Base-by-base conservation (phyloP, 371 early-diverging fungal species). In the Blastocladiella emersonii region DNA sequence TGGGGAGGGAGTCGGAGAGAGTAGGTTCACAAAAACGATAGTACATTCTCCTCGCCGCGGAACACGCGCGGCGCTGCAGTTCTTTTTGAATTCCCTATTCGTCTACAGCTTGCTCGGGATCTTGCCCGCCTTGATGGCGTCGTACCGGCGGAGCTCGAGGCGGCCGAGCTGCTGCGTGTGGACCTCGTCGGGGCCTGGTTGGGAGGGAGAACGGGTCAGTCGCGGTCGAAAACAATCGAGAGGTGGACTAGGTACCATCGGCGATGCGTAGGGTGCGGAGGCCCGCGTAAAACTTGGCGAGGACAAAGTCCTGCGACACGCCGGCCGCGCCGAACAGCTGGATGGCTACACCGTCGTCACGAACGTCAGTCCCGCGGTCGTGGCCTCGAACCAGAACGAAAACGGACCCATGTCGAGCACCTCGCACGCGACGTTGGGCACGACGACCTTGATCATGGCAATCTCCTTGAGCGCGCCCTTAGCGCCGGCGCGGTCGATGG, bases 261-360 rank as follows among this genome's bases (percentile, higher is more conserved):
- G 95, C 97, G 70, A 90, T 87, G 65, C 93, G 84, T 60, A 96
- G 76, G 7, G 93, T 90, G 57, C 95, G 80, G 44, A 85, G 81
- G 34, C 74, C 75, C 36, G 92, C 93, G 72, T 85, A 90, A 71
- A 92, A 80, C 8, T 82, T 76, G 0, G 98, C 93, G 63, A 97
- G 70, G 21, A 89, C 89, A 57, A 82, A 80, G 70, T 93, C 95
- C 64, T 86, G 89, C 23, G 86, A 81, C 34, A 97, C 78, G 64
- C 97, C 97, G 25, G 77, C 88, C 41, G 91, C 95, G 53, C 98
- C 98, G 70, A 85, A 83, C 44, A 88, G 85, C 74, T 97, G 95
- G 63, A 97, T 94, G 15, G 95, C 90, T 56, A 90, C 39, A 8
- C 39, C 39, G 13, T 5, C 8, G 13, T 8, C 5, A 39, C 39